A percentile compares a stretch with the other conserved stretches of the same genome.
Conservation (phyloP, 73 alveolate genomes). For the Durusdinium trenchii region DNA sequence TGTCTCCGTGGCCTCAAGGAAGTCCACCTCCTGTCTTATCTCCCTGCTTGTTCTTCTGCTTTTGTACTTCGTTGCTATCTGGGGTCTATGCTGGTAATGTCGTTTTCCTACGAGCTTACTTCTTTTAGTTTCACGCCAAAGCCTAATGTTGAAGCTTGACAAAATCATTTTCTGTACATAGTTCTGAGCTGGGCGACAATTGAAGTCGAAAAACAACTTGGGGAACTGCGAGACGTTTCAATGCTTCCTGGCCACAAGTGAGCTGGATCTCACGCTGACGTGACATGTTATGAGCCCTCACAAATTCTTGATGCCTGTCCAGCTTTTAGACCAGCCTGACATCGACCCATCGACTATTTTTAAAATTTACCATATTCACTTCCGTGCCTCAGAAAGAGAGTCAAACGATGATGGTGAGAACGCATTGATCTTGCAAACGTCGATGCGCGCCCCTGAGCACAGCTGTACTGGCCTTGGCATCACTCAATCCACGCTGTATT, state of each 20-base stretch:
- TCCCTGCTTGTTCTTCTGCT: background rate
- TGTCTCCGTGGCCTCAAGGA: too few species aligned
- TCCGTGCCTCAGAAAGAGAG: background rate
- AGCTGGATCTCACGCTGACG: background rate
- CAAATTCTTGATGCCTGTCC: background rate
- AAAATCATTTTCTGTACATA: background rate
- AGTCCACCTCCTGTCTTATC: too few species aligned
- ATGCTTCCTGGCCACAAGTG: background rate
- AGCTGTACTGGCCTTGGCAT: conserved; percentile 4
- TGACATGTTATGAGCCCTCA: background rate
- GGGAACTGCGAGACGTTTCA: background rate
- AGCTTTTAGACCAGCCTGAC: background rate
- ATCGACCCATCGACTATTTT: background rate
- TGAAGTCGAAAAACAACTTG: background rate
- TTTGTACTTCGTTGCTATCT: background rate
- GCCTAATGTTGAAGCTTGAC: background rate
- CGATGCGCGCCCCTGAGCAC: background rate
- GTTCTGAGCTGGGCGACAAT: background rate
- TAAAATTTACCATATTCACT: background rate
- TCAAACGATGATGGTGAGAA: conserved; percentile 5
- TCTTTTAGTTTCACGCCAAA: background rate
- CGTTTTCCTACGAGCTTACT: background rate
- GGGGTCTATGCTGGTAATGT: background rate
- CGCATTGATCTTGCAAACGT: background rate
- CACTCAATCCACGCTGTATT: background rate